Evolutionary conservation across 2,329 filamentous ascomycete species (phyloP).

Genomic region (Sarocladium oryzae): DNA sequence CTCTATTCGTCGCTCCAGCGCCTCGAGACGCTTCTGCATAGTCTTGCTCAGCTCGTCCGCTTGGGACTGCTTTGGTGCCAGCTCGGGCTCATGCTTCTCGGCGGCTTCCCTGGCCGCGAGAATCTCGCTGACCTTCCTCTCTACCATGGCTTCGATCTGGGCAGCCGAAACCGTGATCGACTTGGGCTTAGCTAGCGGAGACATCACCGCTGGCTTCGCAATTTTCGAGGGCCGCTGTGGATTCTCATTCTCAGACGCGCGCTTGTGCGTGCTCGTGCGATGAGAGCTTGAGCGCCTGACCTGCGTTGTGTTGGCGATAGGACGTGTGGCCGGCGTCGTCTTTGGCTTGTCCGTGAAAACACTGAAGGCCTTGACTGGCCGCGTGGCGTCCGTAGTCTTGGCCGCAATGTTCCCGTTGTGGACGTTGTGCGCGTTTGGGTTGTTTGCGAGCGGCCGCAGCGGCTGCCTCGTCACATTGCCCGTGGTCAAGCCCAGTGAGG

Average conservation of each 20-base stretch:
- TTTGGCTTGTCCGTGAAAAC: conserved; percentile 75
- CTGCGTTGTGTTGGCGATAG: conserved; percentile 27
- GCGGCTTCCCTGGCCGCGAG: conserved; percentile 64
- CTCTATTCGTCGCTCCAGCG: conserved; percentile 80
- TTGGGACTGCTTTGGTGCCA: conserved; percentile 34
- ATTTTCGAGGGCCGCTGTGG: conserved; percentile 31
- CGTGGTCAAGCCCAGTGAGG: conserved; percentile 32
- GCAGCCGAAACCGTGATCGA: conserved; percentile 55
- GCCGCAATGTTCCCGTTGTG: conserved; percentile 46
- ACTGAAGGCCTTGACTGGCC: conserved; percentile 76
- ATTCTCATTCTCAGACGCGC: conserved; percentile 34
- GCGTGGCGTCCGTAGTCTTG: conserved; percentile 48
- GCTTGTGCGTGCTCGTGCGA: conserved; percentile 28
- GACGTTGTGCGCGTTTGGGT: conserved; percentile 63
- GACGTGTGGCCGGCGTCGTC: conserved; percentile 27
- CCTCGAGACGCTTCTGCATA: conserved; percentile 73
- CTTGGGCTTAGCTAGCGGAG: conserved; percentile 15
- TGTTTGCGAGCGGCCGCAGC: conserved; percentile 65
- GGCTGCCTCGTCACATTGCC: conserved; percentile 60
- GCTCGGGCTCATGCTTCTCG: conserved; percentile 28
- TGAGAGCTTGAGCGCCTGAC: conserved; percentile 21
- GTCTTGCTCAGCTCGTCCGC: conserved; percentile 56
- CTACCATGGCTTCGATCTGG: conserved; percentile 84
- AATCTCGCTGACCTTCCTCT: conserved; percentile 85
- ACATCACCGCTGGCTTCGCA: conserved; percentile 25